Conservation (phyloP, 1,139 yeast species). For the Pichia sp. region DNA sequence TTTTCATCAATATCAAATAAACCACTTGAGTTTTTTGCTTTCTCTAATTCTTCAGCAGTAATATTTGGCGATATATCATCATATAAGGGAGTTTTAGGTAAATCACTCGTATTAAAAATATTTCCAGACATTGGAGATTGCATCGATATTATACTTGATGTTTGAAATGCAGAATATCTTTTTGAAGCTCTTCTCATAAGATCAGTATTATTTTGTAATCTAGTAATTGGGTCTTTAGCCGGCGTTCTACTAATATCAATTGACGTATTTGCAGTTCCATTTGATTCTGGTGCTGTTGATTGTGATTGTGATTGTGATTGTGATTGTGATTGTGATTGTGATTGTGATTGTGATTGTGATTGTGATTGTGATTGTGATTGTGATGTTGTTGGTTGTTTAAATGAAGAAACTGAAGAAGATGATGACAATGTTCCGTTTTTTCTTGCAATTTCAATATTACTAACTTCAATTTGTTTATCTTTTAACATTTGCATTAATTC, state of each 20-base stretch:
- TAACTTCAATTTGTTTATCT: conserved; percentile 53
- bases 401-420: conserved; percentile 6
- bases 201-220: conserved; percentile 73
- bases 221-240: conserved; percentile 54
- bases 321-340: neutral
- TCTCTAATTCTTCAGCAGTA: conserved; percentile 15
- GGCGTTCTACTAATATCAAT: conserved; percentile 8
- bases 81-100: conserved; percentile 20
- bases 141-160: conserved; percentile 31
- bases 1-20: conserved; percentile 7
- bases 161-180: conserved; percentile 85
- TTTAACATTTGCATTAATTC: conserved; percentile 74
- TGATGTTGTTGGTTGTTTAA: conserved; percentile 5
- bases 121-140: conserved; percentile 15
- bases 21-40: conserved; percentile 6
- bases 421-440: conserved; percentile 2
- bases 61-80: conserved; percentile 17
- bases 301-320: neutral
- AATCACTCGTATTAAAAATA: conserved; percentile 5
- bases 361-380: neutral
- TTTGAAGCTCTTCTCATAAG: conserved; percentile 88
- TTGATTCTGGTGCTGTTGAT: neutral
- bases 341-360: neutral
- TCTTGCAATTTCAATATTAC: conserved; percentile 4
- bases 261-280: conserved; percentile 3